Evolutionary conservation across 805 yeast genomes (phyloP), one percentile per base, ranked within the genome.

Genomic region (Scheffersomyces stipitis): DNA sequence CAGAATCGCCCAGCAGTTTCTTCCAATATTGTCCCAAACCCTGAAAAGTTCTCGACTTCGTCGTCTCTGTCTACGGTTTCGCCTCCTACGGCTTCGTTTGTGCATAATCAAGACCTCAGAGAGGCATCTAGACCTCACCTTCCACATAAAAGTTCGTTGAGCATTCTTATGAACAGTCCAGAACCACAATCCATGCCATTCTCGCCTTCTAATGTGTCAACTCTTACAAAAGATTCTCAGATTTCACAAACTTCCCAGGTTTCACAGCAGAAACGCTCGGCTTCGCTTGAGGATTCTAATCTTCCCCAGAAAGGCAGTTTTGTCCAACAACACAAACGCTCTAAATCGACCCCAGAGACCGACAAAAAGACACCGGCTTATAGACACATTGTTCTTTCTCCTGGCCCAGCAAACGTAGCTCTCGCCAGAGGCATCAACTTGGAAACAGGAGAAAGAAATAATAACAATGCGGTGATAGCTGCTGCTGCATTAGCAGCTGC

Each of bases 401-500:
- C 79, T 1, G 76, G 78, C 1, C 75, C 78, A 3, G 76, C 76
- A 0, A 67, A 66, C 16, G 71, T 73, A 8, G 66, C 61, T 1
- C 42, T 59, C n/a, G 48, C 63, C 3, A 51, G 71, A 20, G 73
- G 72, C 1, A 63, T 61, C 31, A 62, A 60, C 41, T 50, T 56
- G 18, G 57, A 55, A 41, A 57, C 62, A 12, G 65, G 67, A 1
- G 56, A 57, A 38, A 38, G 69, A 30, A 63, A 57, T 34, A 58
- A 49, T 22, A 62, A 61, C 33, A 75, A 80, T 48, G 87, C 86
- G 0, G 71, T 74, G 48, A 83, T 84, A 6, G 93, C 91, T 0
- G 93, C 93, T 1, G 91, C 90, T 6, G 91, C 91, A 0, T 64
- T 85, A 34, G 88, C 89, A 3, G 87, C 86, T 0, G 93, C 91